Evolutionary conservation across 108 stramenopile genomes (phyloP), one percentile per base, ranked within the genome.

Genomic region (Cyclotella choctawhatcheeana): DNA sequence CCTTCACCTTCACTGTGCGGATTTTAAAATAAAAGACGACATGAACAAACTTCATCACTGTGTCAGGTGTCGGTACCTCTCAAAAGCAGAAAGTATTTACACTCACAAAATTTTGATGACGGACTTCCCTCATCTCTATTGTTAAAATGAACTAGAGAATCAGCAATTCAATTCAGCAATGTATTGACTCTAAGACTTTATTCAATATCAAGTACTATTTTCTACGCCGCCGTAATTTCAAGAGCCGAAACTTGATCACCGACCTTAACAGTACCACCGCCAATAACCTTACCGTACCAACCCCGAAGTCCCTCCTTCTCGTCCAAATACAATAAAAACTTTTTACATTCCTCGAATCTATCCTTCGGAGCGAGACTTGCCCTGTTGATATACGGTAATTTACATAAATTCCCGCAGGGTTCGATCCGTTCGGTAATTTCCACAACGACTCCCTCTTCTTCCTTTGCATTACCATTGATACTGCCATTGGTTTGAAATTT

Each of bases 401-500:
- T 89, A 71, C 88, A 89, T 8, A 86, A 56, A 58, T 86, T 86
- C 12, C 60, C 85, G 51, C 85, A 89, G 12, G 88, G 85, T 32
- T 67, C 81, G 27, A 84, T 84, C 10, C 48, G 81, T 61, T 88
- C 87, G 0, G 85, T 86, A 44, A 88, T 84, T 72, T 88, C 85
- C 10, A 86, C 40, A 17, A 85, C 54, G 1, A 83, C 83, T n/a
- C n/a, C n/a, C 25, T 50, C 71, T 6, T 74, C 68, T 7, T 16
- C 27, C 5, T 33, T 18, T 25, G 32, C 18, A 3, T 56, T 55
- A 1, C 24, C 30, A 26, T 2, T n/a, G 12, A 20, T 26, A 31
- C 27, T 13, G n/a, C 7, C 25, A 27, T 52, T 31, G 21, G 44
- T 52, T 52, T 47, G 44, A 44, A 88, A 84, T 27, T 55, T 58